Evolutionary conservation across 345 rosid genomes (phyloP).

Genomic region (Cardamine chenopodiifolia): DNA sequence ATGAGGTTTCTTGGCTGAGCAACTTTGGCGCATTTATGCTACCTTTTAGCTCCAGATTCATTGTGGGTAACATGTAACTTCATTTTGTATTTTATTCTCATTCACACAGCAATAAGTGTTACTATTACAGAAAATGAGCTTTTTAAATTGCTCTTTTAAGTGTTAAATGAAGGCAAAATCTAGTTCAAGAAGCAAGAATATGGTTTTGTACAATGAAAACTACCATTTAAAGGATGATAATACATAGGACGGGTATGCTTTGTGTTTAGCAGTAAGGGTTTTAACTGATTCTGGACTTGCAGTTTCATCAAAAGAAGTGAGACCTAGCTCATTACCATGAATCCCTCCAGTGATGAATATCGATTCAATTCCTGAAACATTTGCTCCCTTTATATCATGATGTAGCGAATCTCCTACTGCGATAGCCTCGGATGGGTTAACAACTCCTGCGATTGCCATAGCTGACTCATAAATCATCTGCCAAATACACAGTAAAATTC

Average conservation of each 20-base stretch:
- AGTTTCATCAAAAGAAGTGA: conserved; percentile 59
- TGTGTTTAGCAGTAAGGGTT: conserved; percentile 61
- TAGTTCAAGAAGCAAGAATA: conserved; percentile 9
- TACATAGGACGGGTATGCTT: conserved; percentile 66
- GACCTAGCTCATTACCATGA: conserved; percentile 80
- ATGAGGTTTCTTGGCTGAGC: conserved; percentile 13
- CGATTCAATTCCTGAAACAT: conserved; percentile 76
- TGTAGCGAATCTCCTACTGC: conserved; percentile 92
- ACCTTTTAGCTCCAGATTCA: conserved; percentile 28
- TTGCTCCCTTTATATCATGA: conserved; percentile 91
- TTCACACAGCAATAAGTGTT: conserved; percentile 21
- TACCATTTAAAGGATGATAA: conserved; percentile 81
- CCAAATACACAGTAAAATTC: not conserved
- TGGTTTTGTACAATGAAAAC: conserved; percentile 16
- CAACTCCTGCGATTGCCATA: conserved; percentile 64
- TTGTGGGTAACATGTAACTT: conserved; percentile 37
- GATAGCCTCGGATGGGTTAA: conserved; percentile 56
- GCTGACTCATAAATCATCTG: conserved; percentile 88
- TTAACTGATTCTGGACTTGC: conserved; percentile 61
- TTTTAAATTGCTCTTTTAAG: conserved; percentile 7
- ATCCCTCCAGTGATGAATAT: conserved; percentile 73
- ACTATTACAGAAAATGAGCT: not conserved
- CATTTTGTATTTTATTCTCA: conserved; percentile 11
- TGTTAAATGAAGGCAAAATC: not conserved
- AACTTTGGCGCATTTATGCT: conserved; percentile 6